These are phyloP conservation scores for Coniella lustricola DNA, from an alignment of 2,329 filamentous ascomycete species.

Conservation along the genomic window DNA sequence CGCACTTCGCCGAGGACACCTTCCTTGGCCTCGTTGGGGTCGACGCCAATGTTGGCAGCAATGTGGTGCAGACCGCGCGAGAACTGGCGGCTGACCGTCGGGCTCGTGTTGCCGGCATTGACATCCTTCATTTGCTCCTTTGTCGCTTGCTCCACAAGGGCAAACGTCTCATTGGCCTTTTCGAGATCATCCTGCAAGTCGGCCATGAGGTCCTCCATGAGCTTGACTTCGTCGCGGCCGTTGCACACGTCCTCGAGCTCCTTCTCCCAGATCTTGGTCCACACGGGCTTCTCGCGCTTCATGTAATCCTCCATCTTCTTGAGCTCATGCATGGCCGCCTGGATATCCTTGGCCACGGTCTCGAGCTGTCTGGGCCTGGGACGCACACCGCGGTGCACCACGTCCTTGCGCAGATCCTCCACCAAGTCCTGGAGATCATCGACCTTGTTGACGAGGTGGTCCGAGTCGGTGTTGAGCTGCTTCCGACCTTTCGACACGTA, in stretches of 20 bases:
- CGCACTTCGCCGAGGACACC: constrained; percentile 88
- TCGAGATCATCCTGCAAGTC: constrained; percentile 93
- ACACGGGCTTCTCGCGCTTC: constrained; percentile 85
- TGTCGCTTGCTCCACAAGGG: constrained; percentile 93
- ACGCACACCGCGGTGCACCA: constrained; percentile 85
- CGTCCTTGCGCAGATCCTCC: constrained; percentile 94
- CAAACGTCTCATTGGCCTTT: constrained; percentile 88
- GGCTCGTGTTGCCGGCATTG: constrained; percentile 47
- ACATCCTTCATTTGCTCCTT: constrained; percentile 88
- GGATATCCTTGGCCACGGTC: constrained; percentile 80
- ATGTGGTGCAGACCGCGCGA: constrained; percentile 50
- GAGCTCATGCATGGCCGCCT: constrained; percentile 71
- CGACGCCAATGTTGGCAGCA: constrained; percentile 38
- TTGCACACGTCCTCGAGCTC: constrained; percentile 94
- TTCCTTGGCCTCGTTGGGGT: constrained; percentile 81
- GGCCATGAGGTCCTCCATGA: constrained; percentile 91
- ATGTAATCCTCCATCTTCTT: constrained; percentile 93
- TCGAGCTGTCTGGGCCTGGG: constrained; percentile 88
- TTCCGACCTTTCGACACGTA: constrained; percentile 87
- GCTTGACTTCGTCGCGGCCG: constrained; percentile 86
- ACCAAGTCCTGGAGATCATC: constrained; percentile 97
- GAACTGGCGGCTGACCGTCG: constrained; percentile 36
- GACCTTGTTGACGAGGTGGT: constrained; percentile 82
- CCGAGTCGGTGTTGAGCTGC: constrained; percentile 76
- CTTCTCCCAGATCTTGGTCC: constrained; percentile 99